A percentile compares a stretch with the other conserved stretches of the same genome.
These are phyloP conservation scores for Quillaja saponaria DNA, from an alignment of 306 rosid species.

Conservation along the genomic window DNA sequence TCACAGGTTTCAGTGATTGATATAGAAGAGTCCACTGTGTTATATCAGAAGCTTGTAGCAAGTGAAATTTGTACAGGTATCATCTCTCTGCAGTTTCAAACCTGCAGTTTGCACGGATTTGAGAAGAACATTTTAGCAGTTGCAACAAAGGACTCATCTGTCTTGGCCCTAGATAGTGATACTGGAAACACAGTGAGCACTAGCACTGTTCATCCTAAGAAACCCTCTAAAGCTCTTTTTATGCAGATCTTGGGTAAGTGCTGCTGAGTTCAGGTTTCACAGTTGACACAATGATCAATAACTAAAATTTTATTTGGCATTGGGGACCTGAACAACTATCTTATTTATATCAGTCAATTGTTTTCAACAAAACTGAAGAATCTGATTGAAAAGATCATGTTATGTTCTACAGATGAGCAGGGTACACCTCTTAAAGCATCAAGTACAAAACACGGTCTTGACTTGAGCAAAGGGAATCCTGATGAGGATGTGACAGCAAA, in stretches of 20 bases:
- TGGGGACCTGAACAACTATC: not conserved
- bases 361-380: constrained; percentile 29
- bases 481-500: constrained; percentile 46
- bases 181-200: constrained; percentile 60
- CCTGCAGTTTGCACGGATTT: constrained; percentile 69
- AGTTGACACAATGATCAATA: constrained; percentile 13
- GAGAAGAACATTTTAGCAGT: constrained; percentile 64
- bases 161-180: constrained; percentile 67
- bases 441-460: constrained; percentile 34
- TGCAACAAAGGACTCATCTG: constrained; percentile 80
- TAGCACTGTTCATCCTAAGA: constrained; percentile 72
- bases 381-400: constrained; percentile 13
- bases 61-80: constrained; percentile 73
- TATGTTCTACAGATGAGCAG: constrained; percentile 51
- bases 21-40: constrained; percentile 57
- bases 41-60: constrained; percentile 65
- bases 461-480: constrained; percentile 42
- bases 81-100: constrained; percentile 64
- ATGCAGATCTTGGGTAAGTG: constrained; percentile 77
- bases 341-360: not conserved
- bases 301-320: not conserved
- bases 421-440: constrained; percentile 38
- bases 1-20: too few species aligned
- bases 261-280: constrained; percentile 23
- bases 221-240: constrained; percentile 73